Conservation (phyloP, 148 eudicot species). For the Oxyria digyna region DNA sequence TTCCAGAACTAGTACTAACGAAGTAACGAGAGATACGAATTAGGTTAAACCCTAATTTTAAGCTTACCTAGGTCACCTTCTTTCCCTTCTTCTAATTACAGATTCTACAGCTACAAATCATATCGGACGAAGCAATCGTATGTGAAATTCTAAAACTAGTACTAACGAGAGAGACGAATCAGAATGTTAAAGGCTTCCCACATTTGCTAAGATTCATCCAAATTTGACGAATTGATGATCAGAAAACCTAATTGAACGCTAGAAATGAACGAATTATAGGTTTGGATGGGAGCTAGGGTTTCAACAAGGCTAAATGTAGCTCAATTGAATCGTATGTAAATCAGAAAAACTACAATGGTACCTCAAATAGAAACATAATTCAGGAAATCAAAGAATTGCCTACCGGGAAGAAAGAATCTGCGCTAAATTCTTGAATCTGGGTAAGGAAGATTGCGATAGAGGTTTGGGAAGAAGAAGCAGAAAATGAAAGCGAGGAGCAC, state of each 20-base stretch:
- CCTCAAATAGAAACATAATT: not conserved
- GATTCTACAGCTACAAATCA: not conserved
- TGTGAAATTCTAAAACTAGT: not conserved
- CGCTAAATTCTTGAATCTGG: not conserved
- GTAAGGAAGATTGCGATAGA: not conserved
- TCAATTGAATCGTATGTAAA: constrained; percentile 3
- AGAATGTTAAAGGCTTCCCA: not conserved
- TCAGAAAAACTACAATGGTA: not conserved
- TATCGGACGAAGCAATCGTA: not conserved
- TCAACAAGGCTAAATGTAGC: not conserved
- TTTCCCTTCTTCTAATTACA: not conserved
- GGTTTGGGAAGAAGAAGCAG: not conserved
- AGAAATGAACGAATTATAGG: not conserved
- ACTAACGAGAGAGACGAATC: not conserved
- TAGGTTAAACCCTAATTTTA: not conserved
- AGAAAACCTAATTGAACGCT: not conserved
- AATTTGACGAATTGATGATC: not conserved
- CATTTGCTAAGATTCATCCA: not conserved
- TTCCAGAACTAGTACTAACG: not conserved
- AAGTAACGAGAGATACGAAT: not conserved
- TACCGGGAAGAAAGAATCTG: not conserved
- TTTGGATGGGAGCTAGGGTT: not conserved
- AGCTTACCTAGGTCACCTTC: not conserved
- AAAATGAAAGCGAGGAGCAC: not conserved
- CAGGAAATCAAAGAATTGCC: not conserved